Evolutionary conservation across 495 filamentous ascomycete genomes (phyloP).

Genomic region (Neurospora sublineolata): DNA sequence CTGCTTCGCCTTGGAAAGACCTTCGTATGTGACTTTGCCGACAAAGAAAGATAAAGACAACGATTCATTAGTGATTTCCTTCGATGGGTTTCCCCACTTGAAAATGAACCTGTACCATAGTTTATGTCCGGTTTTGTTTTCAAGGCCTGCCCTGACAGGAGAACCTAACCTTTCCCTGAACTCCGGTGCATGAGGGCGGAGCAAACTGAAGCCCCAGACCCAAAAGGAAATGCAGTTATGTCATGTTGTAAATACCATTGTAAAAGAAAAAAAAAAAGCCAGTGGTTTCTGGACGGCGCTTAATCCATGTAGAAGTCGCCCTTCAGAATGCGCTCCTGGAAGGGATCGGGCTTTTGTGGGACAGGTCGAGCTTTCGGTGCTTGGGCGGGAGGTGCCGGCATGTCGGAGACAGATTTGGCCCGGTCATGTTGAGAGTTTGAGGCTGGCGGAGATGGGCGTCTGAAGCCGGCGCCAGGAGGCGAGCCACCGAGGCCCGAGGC

Average conservation of each 20-base stretch:
- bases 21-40: background rate
- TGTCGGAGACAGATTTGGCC: slow-evolving; percentile 56
- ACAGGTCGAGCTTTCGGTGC: slow-evolving; percentile 28
- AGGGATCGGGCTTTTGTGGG: slow-evolving; percentile 64
- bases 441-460: slow-evolving; percentile 16
- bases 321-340: slow-evolving; percentile 92
- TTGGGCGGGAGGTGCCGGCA: slow-evolving; percentile 49
- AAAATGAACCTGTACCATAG: background rate
- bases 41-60: background rate
- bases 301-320: slow-evolving; percentile 98
- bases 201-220: background rate
- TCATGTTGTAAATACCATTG: background rate
- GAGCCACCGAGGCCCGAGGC: slow-evolving; percentile 22
- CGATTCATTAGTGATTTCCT: background rate
- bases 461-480: slow-evolving; percentile 27
- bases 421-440: slow-evolving; percentile 47
- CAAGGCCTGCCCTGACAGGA: background rate
- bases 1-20: background rate
- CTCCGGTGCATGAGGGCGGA: background rate
- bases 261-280: background rate
- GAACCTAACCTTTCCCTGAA: background rate
- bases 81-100: background rate
- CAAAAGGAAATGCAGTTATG: background rate
- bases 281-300: slow-evolving; percentile 5
- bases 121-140: background rate